phyloP scores from a whole-genome alignment of 176 grass and related monocot genomes.

The Calamus simplicifolius region DNA sequence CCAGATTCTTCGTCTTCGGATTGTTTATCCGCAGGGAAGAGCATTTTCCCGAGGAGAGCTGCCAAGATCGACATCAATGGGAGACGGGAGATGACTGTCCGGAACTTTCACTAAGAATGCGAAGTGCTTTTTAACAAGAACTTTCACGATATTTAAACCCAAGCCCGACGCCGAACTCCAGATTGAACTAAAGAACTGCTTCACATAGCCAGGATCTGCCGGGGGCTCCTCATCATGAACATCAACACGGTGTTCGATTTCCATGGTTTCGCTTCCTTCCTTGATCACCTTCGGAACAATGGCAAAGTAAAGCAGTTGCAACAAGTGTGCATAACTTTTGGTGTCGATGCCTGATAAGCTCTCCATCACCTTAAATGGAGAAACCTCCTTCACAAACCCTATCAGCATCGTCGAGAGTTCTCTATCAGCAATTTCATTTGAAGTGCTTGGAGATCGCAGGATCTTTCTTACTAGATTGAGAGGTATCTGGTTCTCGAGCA shows the following conservation, averaged over 20 bases:
- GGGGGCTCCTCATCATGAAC: background rate
- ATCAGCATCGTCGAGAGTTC: slow-evolving; percentile 50
- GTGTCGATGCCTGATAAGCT: slow-evolving; percentile 47
- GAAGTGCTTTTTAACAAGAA: slow-evolving; percentile 28
- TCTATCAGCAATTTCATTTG: slow-evolving; percentile 25
- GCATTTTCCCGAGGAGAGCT: slow-evolving; percentile 38
- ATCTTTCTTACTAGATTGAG: slow-evolving; percentile 55
- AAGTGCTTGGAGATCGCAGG: slow-evolving; percentile 41
- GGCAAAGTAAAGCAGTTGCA: slow-evolving; percentile 59
- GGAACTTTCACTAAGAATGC: slow-evolving; percentile 50
- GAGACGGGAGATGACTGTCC: slow-evolving; percentile 67
- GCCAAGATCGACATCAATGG: slow-evolving; percentile 54
- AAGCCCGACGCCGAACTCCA: slow-evolving; percentile 34
- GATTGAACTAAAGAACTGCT: slow-evolving; percentile 36
- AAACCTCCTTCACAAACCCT: slow-evolving; percentile 59
- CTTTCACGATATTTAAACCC: slow-evolving; percentile 28
- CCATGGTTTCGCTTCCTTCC: slow-evolving; percentile 29
- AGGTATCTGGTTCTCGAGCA: slow-evolving; percentile 91
- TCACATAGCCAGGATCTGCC: slow-evolving; percentile 28
- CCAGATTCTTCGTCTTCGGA: slow-evolving; percentile 15
- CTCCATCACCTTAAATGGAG: slow-evolving; percentile 58
- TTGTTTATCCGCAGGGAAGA: slow-evolving; percentile 20
- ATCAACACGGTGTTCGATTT: slow-evolving; percentile 36
- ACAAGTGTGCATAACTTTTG: slow-evolving; percentile 46
- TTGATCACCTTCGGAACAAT: slow-evolving; percentile 49